phyloP scores from a whole-genome alignment of 169 alveolate genomes.

The Plasmodium falciparum region DNA sequence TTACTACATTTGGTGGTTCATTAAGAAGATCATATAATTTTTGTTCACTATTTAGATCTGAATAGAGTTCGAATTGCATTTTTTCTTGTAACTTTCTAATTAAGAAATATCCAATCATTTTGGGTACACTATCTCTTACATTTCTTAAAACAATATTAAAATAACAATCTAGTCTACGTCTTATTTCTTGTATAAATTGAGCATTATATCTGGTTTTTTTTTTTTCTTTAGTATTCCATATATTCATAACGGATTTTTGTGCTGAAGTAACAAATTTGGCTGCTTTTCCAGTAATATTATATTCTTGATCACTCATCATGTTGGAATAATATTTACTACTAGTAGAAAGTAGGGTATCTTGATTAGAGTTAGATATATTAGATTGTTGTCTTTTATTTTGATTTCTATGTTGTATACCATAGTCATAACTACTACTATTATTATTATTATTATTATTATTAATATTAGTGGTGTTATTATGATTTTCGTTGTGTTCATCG shows the following conservation, averaged over 20 bases:
- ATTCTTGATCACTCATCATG: constrained; percentile 49
- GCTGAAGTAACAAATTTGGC: constrained; percentile 80
- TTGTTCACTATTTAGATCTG: constrained; percentile 81
- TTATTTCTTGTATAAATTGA: constrained; percentile 93
- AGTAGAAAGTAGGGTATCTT: background rate
- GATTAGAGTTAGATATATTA: constrained; percentile 11
- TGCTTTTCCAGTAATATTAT: constrained; percentile 80
- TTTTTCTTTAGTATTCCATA: constrained; percentile 79
- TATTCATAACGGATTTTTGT: constrained; percentile 77
- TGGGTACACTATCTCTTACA: constrained; percentile 97
- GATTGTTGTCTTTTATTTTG: constrained; percentile 56
- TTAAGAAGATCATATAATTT: constrained; percentile 78
- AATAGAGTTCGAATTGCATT: constrained; percentile 83
- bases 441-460: background rate
- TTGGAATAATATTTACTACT: constrained; percentile 38
- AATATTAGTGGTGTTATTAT: background rate
- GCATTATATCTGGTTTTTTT: constrained; percentile 88
- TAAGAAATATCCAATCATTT: constrained; percentile 95
- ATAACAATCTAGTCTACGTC: constrained; percentile 96
- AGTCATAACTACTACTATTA: background rate
- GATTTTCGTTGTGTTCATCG: constrained; percentile 77
- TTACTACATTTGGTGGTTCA: constrained; percentile 90
- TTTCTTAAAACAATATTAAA: constrained; percentile 96
- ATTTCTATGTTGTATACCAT: background rate
- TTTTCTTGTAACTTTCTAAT: constrained; percentile 84